phyloP scores from a whole-genome alignment of 2,329 filamentous ascomycete genomes.

The Fusarium sp. region DNA sequence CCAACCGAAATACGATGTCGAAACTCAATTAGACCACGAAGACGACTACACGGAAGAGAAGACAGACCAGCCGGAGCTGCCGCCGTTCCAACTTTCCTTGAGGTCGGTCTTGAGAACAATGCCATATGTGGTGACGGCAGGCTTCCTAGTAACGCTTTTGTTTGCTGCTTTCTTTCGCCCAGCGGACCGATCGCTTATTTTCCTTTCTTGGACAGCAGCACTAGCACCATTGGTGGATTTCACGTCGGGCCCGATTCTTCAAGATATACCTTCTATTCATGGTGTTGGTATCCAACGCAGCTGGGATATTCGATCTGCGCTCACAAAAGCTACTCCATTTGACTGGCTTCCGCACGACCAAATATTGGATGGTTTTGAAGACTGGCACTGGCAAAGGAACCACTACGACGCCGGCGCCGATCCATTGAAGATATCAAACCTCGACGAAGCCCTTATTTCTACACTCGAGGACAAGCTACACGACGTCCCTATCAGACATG shows the following conservation, averaged over 20 bases:
- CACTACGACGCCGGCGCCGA: slow-evolving; percentile 56
- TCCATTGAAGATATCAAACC: slow-evolving; percentile 57
- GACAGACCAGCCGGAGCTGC: not conserved
- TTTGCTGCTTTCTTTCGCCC: slow-evolving; percentile 46
- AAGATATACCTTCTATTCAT: slow-evolving; percentile 42
- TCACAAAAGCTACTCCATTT: slow-evolving; percentile 38
- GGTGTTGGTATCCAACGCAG: slow-evolving; percentile 37
- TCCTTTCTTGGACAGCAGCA: slow-evolving; percentile 53
- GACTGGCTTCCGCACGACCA: slow-evolving; percentile 48
- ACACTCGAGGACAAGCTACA: slow-evolving; percentile 44
- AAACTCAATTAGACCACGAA: not conserved
- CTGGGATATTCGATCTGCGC: slow-evolving; percentile 50
- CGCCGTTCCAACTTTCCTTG: not conserved
- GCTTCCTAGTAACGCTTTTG: slow-evolving; percentile 36
- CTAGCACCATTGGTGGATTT: slow-evolving; percentile 54
- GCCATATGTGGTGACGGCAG: not conserved
- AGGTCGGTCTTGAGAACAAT: not conserved
- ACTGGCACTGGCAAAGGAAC: slow-evolving; percentile 47
- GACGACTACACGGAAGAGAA: not conserved
- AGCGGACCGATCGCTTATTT: slow-evolving; percentile 49
- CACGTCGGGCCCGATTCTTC: slow-evolving; percentile 46
- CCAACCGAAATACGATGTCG: slow-evolving; percentile 13
- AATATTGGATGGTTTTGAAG: slow-evolving; percentile 43
- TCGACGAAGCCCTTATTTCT: slow-evolving; percentile 50
- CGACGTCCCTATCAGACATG: slow-evolving; percentile 56